Conservation (phyloP, 805 yeast species). For the Schwanniomyces vanrijiae region DNA sequence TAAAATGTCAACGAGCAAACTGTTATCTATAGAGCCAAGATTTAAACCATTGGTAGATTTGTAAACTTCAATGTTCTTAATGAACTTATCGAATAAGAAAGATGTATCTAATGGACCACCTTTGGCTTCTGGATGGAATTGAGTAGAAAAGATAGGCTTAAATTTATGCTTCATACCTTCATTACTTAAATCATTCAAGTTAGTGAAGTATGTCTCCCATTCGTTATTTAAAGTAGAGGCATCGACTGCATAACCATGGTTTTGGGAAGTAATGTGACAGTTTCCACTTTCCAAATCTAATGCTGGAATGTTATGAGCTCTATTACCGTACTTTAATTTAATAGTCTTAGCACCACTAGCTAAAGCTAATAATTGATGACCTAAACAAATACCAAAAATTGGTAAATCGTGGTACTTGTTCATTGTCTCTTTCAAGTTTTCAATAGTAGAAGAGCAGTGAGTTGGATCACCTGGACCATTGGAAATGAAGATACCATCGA, state of each 20-base stretch:
- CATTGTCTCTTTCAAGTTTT: constrained; percentile 71
- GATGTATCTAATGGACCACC: constrained; percentile 98
- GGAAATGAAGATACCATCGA: constrained; percentile 92
- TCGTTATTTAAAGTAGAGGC: constrained; percentile 68
- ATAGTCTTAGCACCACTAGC: constrained; percentile 93
- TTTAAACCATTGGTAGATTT: constrained; percentile 35
- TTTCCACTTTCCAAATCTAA: constrained; percentile 85
- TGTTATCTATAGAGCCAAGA: constrained; percentile 45
- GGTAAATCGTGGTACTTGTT: constrained; percentile 66
- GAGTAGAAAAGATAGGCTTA: constrained; percentile 93
- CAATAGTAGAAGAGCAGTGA: constrained; percentile 77
- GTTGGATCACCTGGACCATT: constrained; percentile 99
- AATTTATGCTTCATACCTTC: constrained; percentile 93
- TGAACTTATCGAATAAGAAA: constrained; percentile 86
- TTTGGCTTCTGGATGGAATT: constrained; percentile 99
- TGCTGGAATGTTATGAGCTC: constrained; percentile 98
- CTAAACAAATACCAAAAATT: constrained; percentile 95
- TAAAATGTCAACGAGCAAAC: constrained; percentile 58
- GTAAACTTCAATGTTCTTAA: constrained; percentile 64
- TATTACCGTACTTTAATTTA: constrained; percentile 95
- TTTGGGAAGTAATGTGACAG: constrained; percentile 97
- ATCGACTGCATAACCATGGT: constrained; percentile 98
- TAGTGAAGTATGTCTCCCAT: constrained; percentile 83
- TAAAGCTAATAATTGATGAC: constrained; percentile 93
- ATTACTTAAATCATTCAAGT: constrained; percentile 92